phyloP scores from a whole-genome alignment of 169 alveolate species.

The Eimeria falciformis region DNA sequence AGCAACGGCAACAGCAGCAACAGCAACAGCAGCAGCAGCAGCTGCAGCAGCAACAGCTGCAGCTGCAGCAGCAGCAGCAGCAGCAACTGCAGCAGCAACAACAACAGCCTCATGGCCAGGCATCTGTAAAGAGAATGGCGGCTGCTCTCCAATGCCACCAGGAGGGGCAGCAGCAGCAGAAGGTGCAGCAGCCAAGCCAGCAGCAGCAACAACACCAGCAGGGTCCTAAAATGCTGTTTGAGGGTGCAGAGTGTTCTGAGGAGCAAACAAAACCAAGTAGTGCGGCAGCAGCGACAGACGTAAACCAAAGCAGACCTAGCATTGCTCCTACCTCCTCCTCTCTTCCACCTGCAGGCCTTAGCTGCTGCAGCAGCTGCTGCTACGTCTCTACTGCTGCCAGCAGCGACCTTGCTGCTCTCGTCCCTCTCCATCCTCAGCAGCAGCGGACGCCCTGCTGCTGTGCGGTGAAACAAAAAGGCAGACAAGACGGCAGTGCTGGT shows the following conservation, averaged over 20 bases:
- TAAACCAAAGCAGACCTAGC: no score
- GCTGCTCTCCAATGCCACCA: background rate
- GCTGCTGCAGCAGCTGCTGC: background rate
- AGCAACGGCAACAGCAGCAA: background rate
- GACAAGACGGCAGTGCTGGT: background rate
- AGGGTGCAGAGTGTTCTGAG: no score
- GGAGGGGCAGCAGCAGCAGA: background rate
- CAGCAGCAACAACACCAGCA: no score
- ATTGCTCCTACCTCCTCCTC: no score
- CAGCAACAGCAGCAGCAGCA: background rate
- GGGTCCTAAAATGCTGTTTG: no score
- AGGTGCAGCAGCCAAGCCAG: background rate
- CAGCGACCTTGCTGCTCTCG: background rate
- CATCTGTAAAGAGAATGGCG: background rate
- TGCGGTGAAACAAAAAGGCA: background rate
- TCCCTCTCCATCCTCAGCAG: background rate
- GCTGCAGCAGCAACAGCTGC: constrained; percentile 14
- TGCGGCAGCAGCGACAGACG: no score
- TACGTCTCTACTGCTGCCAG: background rate
- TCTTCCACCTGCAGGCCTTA: no score
- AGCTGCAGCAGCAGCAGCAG: constrained; percentile 28
- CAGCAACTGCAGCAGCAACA: background rate
- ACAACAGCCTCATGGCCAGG: background rate
- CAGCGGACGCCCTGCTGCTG: background rate
- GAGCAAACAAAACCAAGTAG: no score